Evolutionary conservation across 768 basidiomycete species (phyloP).

Genomic region (Lentinula aciculospora): DNA sequence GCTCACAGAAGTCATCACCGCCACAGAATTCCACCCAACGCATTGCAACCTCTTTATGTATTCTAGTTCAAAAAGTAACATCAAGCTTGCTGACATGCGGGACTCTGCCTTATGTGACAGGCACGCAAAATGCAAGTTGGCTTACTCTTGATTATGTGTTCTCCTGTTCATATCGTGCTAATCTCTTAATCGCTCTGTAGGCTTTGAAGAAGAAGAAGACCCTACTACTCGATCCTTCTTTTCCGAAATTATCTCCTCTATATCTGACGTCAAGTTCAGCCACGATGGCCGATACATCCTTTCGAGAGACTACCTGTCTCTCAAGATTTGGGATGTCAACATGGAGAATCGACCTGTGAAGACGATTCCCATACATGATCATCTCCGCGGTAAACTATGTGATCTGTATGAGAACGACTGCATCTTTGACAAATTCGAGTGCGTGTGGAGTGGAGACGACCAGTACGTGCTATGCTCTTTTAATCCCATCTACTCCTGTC

Average conservation of each 20-base stretch:
- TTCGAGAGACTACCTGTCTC: constrained; percentile 92
- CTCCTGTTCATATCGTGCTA: constrained; percentile 7
- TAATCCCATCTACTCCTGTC: constrained; percentile 3
- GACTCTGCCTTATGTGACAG: constrained; percentile 95
- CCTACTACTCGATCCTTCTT: constrained; percentile 97
- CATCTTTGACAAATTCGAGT: constrained; percentile 99
- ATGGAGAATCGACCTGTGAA: constrained; percentile 97
- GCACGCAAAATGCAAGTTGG: constrained; percentile 85
- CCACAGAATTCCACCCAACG: constrained; percentile 95
- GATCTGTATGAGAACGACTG: constrained; percentile 99
- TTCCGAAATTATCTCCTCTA: constrained; percentile 98
- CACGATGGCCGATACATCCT: constrained; percentile 96
- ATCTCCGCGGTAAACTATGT: constrained; percentile 94
- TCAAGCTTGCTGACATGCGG: constrained; percentile 99
- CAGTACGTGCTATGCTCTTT: constrained; percentile 56
- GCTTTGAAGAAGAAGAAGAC: constrained; percentile 99
- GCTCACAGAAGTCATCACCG: constrained; percentile 99
- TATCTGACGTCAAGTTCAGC: constrained; percentile 99
- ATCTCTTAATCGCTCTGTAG: constrained; percentile 34
- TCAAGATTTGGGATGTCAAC: constrained; percentile 99
- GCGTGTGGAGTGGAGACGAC: constrained; percentile 95
- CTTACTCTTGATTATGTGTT: not conserved
- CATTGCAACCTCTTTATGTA: constrained; percentile 99
- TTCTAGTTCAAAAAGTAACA: constrained; percentile 98
- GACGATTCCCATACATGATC: constrained; percentile 98